These are phyloP conservation scores for Cryptococcus sp. DNA, from an alignment of 1,284 basidiomycete genomes.

Conservation along the genomic window DNA sequence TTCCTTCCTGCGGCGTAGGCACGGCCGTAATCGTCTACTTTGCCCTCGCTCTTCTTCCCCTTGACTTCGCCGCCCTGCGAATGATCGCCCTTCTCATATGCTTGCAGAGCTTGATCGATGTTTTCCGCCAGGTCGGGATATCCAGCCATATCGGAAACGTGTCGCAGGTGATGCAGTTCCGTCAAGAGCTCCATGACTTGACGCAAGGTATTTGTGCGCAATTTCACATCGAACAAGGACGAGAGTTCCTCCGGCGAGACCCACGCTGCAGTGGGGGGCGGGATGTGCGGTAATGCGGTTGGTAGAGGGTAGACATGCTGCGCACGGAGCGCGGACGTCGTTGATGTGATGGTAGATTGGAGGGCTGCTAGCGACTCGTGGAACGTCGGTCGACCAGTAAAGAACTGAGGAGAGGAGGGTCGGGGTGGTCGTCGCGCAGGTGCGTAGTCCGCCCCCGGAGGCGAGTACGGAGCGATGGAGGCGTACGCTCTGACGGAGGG, in stretches of 20 bases:
- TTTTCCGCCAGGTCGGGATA: slow-evolving; percentile 62
- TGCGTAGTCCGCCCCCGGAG: slow-evolving; percentile 4
- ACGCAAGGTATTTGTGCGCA: slow-evolving; percentile 74
- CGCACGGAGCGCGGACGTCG: slow-evolving; percentile 64
- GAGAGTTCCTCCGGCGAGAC: slow-evolving; percentile 65
- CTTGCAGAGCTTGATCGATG: slow-evolving; percentile 61
- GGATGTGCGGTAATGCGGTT: slow-evolving; percentile 64
- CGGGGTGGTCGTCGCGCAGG: slow-evolving; percentile 36
- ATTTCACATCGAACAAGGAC: slow-evolving; percentile 61
- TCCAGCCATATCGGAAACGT: slow-evolving; percentile 68
- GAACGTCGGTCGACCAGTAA: slow-evolving; percentile 78
- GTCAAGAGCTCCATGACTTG: slow-evolving; percentile 67
- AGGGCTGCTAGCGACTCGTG: slow-evolving; percentile 72
- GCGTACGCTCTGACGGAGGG: slow-evolving; percentile 12
- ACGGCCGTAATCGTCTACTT: slow-evolving; percentile 71
- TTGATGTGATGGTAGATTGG: slow-evolving; percentile 64
- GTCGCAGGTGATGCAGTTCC: slow-evolving; percentile 70
- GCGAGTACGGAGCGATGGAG: slow-evolving; percentile 20
- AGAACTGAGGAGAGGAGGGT: slow-evolving; percentile 71
- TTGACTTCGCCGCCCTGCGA: slow-evolving; percentile 52
- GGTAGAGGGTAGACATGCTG: slow-evolving; percentile 77
- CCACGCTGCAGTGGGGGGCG: slow-evolving; percentile 67
- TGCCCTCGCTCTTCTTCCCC: slow-evolving; percentile 50
- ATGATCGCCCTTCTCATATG: slow-evolving; percentile 62
- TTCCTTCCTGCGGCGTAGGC: slow-evolving; percentile 80